A percentile compares a stretch with the other conserved stretches of the same genome.
Conservation (phyloP, 2,329 filamentous ascomycete species). For the Akanthomyces muscarius region DNA sequence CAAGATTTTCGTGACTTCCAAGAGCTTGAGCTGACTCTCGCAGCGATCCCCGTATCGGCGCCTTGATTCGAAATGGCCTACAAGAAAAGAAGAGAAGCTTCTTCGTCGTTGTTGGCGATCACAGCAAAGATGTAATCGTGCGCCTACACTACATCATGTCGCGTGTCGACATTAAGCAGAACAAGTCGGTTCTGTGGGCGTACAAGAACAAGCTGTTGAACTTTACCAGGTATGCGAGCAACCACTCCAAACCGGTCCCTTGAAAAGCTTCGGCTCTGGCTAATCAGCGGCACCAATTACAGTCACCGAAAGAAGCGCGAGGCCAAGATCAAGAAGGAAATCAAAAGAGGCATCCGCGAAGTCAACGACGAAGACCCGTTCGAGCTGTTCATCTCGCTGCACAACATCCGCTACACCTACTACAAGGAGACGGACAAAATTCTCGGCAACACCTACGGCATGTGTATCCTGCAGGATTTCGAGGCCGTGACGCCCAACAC, state of each 20-base stretch:
- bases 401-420: constrained; percentile 98
- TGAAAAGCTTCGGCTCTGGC: background rate
- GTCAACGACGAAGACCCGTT: constrained; percentile 92
- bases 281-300: constrained; percentile 15
- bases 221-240: constrained; percentile 65
- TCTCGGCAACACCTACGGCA: constrained; percentile 93
- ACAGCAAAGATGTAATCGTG: constrained; percentile 93
- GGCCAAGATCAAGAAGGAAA: constrained; percentile 96
- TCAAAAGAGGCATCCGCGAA: constrained; percentile 91
- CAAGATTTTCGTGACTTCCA: background rate
- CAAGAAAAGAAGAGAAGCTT: constrained; percentile 98
- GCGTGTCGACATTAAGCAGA: constrained; percentile 79
- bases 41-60: constrained; percentile 84
- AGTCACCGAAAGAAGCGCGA: constrained; percentile 97
- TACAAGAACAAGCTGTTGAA: constrained; percentile 97
- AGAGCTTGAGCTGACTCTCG: constrained; percentile 3
- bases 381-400: constrained; percentile 91
- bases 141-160: constrained; percentile 90
- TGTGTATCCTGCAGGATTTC: constrained; percentile 98
- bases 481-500: constrained; percentile 97
- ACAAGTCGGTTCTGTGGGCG: constrained; percentile 93
- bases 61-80: constrained; percentile 85
- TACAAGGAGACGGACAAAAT: constrained; percentile 99
- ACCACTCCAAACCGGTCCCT: background rate
- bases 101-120: constrained; percentile 93